Percentiles rank a stretch among this genome's conserved stretches.
Conservation (phyloP, 2,329 filamentous ascomycete genomes). For the Verticillium nubilum region DNA sequence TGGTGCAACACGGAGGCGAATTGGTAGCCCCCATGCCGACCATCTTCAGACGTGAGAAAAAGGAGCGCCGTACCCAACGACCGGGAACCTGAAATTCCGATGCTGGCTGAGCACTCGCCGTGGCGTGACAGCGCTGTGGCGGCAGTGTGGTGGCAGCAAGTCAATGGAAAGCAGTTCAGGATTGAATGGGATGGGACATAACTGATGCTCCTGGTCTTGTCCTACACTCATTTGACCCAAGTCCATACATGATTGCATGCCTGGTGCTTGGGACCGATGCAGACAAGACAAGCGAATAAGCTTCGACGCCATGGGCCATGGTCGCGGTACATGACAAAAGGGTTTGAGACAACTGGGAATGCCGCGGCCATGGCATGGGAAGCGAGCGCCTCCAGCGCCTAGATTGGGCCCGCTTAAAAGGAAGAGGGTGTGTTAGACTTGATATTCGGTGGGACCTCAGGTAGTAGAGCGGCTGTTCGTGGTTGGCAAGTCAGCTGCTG, state of each 20-base stretch:
- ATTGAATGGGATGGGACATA: too few relatives aligned
- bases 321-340: background rate
- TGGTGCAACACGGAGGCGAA: background rate
- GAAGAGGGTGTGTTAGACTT: background rate
- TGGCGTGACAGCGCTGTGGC: background rate
- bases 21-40: background rate
- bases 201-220: background rate
- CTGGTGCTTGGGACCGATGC: background rate
- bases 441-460: too few relatives aligned
- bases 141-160: too few relatives aligned
- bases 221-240: too few relatives aligned
- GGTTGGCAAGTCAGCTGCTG: too few relatives aligned
- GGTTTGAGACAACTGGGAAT: background rate
- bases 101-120: background rate
- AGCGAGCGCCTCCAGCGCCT: background rate
- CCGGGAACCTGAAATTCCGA: background rate
- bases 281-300: background rate
- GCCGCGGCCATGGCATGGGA: background rate
- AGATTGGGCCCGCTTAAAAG: background rate
- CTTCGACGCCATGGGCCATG: background rate
- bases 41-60: background rate
- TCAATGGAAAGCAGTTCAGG: background rate
- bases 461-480: too few relatives aligned
- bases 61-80: background rate
- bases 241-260: background rate